Evolutionary conservation across 2,329 filamentous ascomycete species (phyloP).

Genomic region (Colletotrichum liriopes): DNA sequence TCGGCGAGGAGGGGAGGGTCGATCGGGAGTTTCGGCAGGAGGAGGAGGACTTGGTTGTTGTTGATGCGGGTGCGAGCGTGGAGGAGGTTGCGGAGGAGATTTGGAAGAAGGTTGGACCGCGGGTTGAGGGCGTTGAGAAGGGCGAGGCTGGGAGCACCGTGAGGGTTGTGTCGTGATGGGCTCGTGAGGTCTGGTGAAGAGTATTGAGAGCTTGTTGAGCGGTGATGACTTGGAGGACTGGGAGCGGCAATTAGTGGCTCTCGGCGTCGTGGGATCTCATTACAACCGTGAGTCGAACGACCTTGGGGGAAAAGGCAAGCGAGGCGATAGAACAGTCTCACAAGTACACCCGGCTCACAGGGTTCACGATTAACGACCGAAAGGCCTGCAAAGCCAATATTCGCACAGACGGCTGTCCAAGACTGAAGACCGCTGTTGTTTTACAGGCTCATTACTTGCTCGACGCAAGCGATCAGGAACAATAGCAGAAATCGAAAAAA

Average conservation of each 20-base stretch:
- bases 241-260: neutral
- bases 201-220: neutral
- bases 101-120: conserved; percentile 66
- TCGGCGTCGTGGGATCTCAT: neutral
- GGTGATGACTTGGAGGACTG: neutral
- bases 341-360: neutral
- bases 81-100: conserved; percentile 72
- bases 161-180: conserved; percentile 55
- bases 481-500: neutral
- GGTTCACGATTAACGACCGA: neutral
- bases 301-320: neutral
- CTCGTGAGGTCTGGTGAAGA: neutral
- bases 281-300: neutral
- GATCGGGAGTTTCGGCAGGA: conserved; percentile 60
- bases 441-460: neutral
- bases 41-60: conserved; percentile 68
- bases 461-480: neutral
- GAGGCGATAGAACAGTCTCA: neutral
- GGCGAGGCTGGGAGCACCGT: conserved; percentile 64
- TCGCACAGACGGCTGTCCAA: too few species aligned
- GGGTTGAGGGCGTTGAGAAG: conserved; percentile 65
- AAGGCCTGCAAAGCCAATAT: neutral
- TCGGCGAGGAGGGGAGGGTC: conserved; percentile 46
- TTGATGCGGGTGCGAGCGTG: conserved; percentile 68
- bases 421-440: neutral